Conservation (phyloP, 1,284 basidiomycete genomes). For the Laetiporus sulphureus region DNA sequence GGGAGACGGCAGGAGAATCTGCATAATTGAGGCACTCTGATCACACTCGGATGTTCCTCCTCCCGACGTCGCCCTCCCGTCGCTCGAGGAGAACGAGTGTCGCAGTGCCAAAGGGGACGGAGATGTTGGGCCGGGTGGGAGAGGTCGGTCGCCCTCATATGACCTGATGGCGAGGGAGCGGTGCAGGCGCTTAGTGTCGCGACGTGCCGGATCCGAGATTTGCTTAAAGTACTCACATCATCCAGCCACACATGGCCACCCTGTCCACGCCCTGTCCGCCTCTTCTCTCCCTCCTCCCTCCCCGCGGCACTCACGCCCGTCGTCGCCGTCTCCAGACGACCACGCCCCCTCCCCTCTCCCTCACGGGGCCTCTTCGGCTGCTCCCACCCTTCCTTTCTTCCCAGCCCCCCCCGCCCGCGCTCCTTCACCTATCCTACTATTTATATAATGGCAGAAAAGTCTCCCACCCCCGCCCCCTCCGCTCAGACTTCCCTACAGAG, state of each 20-base stretch:
- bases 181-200: conserved; percentile 10
- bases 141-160: conserved; percentile 13
- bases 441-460: conserved; percentile 34
- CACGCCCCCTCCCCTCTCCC: conserved; percentile 7
- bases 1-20: too few relatives aligned
- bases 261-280: conserved; percentile 10
- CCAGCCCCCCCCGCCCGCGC: conserved; percentile 23
- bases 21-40: too few relatives aligned
- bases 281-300: conserved; percentile 9
- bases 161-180: conserved; percentile 7
- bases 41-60: too few relatives aligned
- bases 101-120: conserved; percentile 8
- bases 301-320: conserved; percentile 1
- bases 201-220: conserved; percentile 16
- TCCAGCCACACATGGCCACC: conserved; percentile 13
- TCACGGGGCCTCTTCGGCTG: conserved; percentile 10
- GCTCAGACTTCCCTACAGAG: conserved; percentile 27
- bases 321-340: conserved; percentile 5
- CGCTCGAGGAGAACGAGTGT: too few relatives aligned
- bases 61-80: too few relatives aligned
- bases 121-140: conserved; percentile 20
- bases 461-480: conserved; percentile 19
- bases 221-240: conserved; percentile 14
- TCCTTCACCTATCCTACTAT: conserved; percentile 25
- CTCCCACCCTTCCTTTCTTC: conserved; percentile 18